Percentiles rank a stretch among this genome's conserved stretches.
These are phyloP conservation scores for Mycena leptocephala DNA, from an alignment of 768 basidiomycete genomes.

Conservation along the genomic window DNA sequence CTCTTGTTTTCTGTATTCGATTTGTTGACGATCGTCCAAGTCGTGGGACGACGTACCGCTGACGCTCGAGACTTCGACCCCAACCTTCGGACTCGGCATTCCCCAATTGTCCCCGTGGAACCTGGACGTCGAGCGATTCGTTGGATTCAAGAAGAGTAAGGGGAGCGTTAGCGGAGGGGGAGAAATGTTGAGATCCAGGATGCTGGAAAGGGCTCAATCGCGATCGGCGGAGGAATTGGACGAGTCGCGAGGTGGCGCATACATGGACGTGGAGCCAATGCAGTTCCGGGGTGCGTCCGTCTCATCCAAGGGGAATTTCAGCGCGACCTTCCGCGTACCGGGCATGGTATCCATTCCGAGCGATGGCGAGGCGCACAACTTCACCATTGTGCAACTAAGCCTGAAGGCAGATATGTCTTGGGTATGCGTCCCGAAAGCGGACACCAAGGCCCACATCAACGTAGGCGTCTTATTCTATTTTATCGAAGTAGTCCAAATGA, in stretches of 20 bases:
- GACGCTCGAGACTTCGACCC: slow-evolving; percentile 41
- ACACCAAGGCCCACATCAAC: slow-evolving; percentile 42
- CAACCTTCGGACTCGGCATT: slow-evolving; percentile 39
- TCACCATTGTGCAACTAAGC: slow-evolving; percentile 45
- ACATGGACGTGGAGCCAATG: slow-evolving; percentile 8
- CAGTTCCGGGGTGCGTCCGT: slow-evolving; percentile 5
- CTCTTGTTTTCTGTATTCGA: neutral
- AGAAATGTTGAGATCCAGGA: neutral
- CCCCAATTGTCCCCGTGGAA: slow-evolving; percentile 38
- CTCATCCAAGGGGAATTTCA: slow-evolving; percentile 42
- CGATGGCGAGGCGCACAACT: slow-evolving; percentile 45
- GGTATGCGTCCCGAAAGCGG: slow-evolving; percentile 47
- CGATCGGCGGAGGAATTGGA: neutral
- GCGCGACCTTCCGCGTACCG: slow-evolving; percentile 46
- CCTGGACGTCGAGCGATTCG: slow-evolving; percentile 8
- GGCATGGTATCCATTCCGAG: slow-evolving; percentile 45
- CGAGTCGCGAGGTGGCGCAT: neutral
- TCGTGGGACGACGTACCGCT: slow-evolving; percentile 41
- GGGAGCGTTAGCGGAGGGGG: neutral
- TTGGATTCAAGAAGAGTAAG: neutral
- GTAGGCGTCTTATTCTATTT: slow-evolving; percentile 25
- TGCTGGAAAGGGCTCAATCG: neutral
- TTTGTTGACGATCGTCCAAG: slow-evolving; percentile 10
- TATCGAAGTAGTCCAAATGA: too few relatives aligned
- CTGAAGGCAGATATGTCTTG: slow-evolving; percentile 45